Conservation (phyloP, 306 rosid genomes). For the Casuarina equisetifolia region DNA sequence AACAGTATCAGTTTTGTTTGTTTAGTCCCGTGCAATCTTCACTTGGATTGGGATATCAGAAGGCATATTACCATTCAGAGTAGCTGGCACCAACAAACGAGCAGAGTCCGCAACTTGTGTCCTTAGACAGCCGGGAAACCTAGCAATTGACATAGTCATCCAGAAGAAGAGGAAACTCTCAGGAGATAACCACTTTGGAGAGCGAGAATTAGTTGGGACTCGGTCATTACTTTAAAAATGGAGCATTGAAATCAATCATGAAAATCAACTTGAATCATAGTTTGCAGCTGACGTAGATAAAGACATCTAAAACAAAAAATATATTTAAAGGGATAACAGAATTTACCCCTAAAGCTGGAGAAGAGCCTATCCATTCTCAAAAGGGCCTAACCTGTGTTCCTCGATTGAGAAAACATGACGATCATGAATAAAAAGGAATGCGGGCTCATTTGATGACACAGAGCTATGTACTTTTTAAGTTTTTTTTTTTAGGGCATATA, state of each 20-base stretch:
- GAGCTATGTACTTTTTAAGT: not conserved
- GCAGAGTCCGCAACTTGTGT: constrained; percentile 22
- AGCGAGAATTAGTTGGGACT: constrained; percentile 1
- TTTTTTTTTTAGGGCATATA: not conserved
- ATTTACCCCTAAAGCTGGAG: not conserved
- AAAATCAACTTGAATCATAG: not conserved
- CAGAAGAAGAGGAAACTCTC: not conserved
- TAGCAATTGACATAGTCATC: constrained; percentile 8
- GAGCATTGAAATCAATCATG: not conserved
- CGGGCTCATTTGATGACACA: not conserved
- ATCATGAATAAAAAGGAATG: not conserved
- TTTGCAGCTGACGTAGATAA: not conserved
- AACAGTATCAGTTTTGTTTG: no score
- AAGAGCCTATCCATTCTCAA: not conserved
- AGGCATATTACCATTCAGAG: constrained; percentile 21
- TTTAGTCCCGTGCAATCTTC: constrained; percentile 12
- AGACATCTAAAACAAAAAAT: not conserved
- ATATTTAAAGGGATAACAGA: not conserved
- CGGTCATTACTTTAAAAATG: not conserved
- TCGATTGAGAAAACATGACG: not conserved
- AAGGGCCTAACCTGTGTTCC: not conserved
- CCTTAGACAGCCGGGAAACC: constrained; percentile 4
- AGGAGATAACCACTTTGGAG: constrained; percentile 16
- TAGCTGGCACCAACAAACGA: constrained; percentile 21
- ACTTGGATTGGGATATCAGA: constrained; percentile 9